Percentiles rank a stretch among this genome's conserved stretches.
phyloP scores from a whole-genome alignment of 805 yeast species.

The Sugiyamaella mastotermitis region DNA sequence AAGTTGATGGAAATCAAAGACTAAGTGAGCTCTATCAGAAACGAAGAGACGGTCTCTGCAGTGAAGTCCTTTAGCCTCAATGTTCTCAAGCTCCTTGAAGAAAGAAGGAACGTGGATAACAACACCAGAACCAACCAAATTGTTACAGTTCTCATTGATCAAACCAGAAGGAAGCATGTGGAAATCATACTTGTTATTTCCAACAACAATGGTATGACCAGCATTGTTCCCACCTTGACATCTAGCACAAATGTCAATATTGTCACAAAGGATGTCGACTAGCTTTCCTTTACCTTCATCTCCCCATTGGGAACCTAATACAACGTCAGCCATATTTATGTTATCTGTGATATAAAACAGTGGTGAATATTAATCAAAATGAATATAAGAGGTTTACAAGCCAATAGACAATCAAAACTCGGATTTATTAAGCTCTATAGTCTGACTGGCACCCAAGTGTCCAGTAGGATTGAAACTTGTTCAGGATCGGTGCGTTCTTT shows the following conservation, averaged over 20 bases:
- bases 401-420: too few relatives aligned
- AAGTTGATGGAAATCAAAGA: slow-evolving; percentile 96
- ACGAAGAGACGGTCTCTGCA: slow-evolving; percentile 74
- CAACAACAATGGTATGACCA: slow-evolving; percentile 96
- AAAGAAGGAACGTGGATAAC: slow-evolving; percentile 93
- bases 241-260: slow-evolving; percentile 94
- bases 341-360: too few relatives aligned
- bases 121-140: slow-evolving; percentile 92
- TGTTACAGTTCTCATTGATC: slow-evolving; percentile 85
- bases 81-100: slow-evolving; percentile 74
- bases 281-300: slow-evolving; percentile 99
- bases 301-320: slow-evolving; percentile 99
- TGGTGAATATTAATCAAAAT: too few relatives aligned
- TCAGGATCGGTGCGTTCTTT: too few relatives aligned
- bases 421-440: too few relatives aligned
- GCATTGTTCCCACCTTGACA: slow-evolving; percentile 98
- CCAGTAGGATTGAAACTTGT: too few relatives aligned
- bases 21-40: slow-evolving; percentile 92
- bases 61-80: slow-evolving; percentile 74
- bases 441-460: too few relatives aligned
- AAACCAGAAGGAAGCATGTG: slow-evolving; percentile 99
- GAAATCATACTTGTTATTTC: slow-evolving; percentile 85
- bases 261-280: slow-evolving; percentile 91
- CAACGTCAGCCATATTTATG: slow-evolving; percentile 94
- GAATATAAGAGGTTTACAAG: too few relatives aligned